These are phyloP conservation scores for Coprinopsis sp. DNA, from an alignment of 768 basidiomycete species.

Conservation along the genomic window DNA sequence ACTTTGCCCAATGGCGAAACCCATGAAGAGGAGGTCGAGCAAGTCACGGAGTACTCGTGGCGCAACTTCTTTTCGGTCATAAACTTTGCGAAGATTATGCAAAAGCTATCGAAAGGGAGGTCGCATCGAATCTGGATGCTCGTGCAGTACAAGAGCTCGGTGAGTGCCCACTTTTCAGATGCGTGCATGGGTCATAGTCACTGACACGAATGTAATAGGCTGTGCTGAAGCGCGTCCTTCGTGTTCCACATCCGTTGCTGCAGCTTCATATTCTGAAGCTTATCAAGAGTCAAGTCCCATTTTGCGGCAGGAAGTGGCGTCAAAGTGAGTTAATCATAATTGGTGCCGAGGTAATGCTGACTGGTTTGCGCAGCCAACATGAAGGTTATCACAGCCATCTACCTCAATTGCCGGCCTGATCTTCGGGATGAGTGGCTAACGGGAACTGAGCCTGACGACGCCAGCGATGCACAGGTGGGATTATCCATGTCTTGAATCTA, in stretches of 20 bases:
- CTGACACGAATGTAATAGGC: constrained; percentile 46
- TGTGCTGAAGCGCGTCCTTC: constrained; percentile 89
- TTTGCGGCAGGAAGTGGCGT: constrained; percentile 96
- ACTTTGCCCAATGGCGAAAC: constrained; percentile 68
- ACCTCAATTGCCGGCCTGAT: constrained; percentile 95
- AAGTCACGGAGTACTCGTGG: constrained; percentile 95
- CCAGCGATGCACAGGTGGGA: constrained; percentile 81
- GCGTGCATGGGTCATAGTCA: not conserved
- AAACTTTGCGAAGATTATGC: constrained; percentile 97
- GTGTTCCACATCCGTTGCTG: constrained; percentile 90
- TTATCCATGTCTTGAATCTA: constrained; percentile 2
- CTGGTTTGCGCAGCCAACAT: constrained; percentile 71
- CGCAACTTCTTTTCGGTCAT: constrained; percentile 96
- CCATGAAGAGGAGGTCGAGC: constrained; percentile 83
- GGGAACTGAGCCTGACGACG: constrained; percentile 87
- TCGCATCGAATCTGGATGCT: constrained; percentile 94
- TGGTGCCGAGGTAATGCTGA: constrained; percentile 5
- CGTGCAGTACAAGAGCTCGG: constrained; percentile 97
- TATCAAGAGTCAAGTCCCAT: constrained; percentile 98
- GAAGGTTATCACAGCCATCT: constrained; percentile 99
- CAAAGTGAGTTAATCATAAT: constrained; percentile 58
- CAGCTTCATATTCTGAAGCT: constrained; percentile 94
- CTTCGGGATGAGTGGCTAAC: constrained; percentile 97
- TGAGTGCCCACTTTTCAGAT: constrained; percentile 32
- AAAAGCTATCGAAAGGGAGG: constrained; percentile 92